A percentile compares a stretch with the other conserved stretches of the same genome.
Conservation (phyloP, 108 stramenopile genomes). For the Poteriospumella lacustris region DNA sequence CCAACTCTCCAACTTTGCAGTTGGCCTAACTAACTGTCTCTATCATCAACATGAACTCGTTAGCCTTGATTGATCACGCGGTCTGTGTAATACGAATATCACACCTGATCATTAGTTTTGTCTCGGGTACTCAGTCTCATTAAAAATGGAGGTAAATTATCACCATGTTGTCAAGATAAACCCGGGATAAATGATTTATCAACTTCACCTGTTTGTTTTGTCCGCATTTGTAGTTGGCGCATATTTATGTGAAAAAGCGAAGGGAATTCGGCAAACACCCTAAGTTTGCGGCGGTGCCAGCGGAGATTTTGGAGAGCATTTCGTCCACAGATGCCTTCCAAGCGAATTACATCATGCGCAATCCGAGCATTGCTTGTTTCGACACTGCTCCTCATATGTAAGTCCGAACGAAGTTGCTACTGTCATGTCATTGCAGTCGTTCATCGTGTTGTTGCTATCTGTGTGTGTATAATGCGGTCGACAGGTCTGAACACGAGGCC, state of each 20-base stretch:
- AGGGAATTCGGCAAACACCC: constrained; percentile 28
- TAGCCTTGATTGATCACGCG: no score
- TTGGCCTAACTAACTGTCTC: no score
- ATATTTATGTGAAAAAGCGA: constrained; percentile 27
- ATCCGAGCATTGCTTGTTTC: constrained; percentile 27
- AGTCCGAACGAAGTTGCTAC: neutral
- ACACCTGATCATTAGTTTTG: no score
- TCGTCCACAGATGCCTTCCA: constrained; percentile 51
- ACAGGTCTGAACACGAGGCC: constrained; percentile 60
- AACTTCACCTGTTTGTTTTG: no score
- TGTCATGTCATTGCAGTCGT: neutral
- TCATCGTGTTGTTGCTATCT: neutral
- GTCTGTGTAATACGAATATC: no score
- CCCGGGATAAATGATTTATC: no score
- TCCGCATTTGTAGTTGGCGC: constrained; percentile 28
- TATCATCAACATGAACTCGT: no score
- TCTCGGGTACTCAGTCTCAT: no score
- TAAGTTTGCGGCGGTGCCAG: constrained; percentile 19
- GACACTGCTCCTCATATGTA: constrained; percentile 23
- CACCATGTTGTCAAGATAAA: no score
- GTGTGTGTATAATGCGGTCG: constrained; percentile 43
- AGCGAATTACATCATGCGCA: constrained; percentile 41
- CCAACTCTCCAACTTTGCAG: no score
- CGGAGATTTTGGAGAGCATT: constrained; percentile 49
- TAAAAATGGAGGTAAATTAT: no score